Evolutionary conservation across 345 rosid genomes (phyloP).

Genomic region (Linum usitatissimum): DNA sequence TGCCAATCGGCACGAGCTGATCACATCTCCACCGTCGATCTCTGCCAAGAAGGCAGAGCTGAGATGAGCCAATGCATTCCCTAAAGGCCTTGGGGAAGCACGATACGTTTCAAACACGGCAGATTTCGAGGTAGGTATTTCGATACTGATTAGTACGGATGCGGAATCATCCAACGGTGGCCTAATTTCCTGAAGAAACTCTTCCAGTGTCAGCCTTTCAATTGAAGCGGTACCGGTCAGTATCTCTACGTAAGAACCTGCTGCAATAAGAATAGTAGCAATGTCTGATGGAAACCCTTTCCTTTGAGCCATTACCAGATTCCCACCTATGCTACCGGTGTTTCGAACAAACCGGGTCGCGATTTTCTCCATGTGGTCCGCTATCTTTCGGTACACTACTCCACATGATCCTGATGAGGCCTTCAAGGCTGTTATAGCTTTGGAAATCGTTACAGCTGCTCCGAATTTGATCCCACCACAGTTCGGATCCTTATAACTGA

Average conservation of each 20-base stretch:
- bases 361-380: slow-evolving; percentile 62
- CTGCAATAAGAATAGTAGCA: slow-evolving; percentile 57
- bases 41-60: slow-evolving; percentile 68
- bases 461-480: slow-evolving; percentile 49
- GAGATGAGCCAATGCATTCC: slow-evolving; percentile 63
- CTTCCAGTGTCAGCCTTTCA: slow-evolving; percentile 37
- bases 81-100: slow-evolving; percentile 67
- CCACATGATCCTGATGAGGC: slow-evolving; percentile 16
- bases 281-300: slow-evolving; percentile 74
- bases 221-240: too few relatives aligned
- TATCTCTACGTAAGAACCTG: slow-evolving; percentile 39
- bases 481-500: slow-evolving; percentile 28
- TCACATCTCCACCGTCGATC: slow-evolving; percentile 28
- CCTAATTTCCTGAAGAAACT: slow-evolving; percentile 35
- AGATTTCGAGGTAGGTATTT: slow-evolving; percentile 33
- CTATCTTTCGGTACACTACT: slow-evolving; percentile 37
- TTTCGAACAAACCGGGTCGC: slow-evolving; percentile 50
- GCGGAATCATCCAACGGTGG: slow-evolving; percentile 38
- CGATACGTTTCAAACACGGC: slow-evolving; percentile 59
- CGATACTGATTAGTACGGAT: slow-evolving; percentile 39
- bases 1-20: slow-evolving; percentile 48
- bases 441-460: slow-evolving; percentile 64
- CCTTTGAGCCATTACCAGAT: slow-evolving; percentile 74
- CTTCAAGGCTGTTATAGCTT: slow-evolving; percentile 49
- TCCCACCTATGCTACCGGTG: slow-evolving; percentile 69